Evolutionary conservation across 371 early-diverging fungal species (phyloP).

Genomic region (Lichtheimia ornata): DNA sequence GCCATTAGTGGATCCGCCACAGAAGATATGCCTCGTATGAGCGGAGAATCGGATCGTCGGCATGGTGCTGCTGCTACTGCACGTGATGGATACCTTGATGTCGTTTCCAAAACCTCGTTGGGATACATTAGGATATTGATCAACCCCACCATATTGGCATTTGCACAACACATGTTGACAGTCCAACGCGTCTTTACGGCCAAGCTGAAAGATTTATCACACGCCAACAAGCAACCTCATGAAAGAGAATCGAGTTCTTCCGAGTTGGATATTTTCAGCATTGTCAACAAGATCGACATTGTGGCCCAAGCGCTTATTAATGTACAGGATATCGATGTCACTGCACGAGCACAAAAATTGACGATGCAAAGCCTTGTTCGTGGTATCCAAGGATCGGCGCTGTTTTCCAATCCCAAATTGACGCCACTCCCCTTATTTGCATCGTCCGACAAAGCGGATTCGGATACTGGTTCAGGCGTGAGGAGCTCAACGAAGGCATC

Average conservation of each 20-base stretch:
- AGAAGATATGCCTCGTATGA: neutral
- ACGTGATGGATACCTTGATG: conserved; percentile 55
- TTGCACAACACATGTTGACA: conserved; percentile 69
- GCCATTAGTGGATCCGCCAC: conserved; percentile 15
- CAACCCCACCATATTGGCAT: conserved; percentile 72
- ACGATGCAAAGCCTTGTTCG: conserved; percentile 35
- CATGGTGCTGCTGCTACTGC: neutral
- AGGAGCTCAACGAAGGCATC: conserved; percentile 43
- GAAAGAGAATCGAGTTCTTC: conserved; percentile 10
- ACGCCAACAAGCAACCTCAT: conserved; percentile 20
- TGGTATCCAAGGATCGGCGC: conserved; percentile 39
- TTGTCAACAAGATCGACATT: conserved; percentile 28
- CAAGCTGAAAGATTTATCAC: conserved; percentile 40
- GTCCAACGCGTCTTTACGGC: conserved; percentile 73
- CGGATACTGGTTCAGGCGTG: conserved; percentile 49
- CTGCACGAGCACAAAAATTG: conserved; percentile 51
- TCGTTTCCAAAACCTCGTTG: conserved; percentile 47
- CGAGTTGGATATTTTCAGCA: neutral
- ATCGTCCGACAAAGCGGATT: conserved; percentile 35
- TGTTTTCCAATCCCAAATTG: conserved; percentile 51
- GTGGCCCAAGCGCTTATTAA: conserved; percentile 40
- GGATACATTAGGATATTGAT: conserved; percentile 50
- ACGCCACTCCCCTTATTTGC: conserved; percentile 26
- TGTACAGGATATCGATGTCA: conserved; percentile 40
- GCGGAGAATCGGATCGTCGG: conserved; percentile 6